Base-by-base conservation (phyloP, 495 filamentous ascomycete genomes). In the Bacidia gigantensis region DNA sequence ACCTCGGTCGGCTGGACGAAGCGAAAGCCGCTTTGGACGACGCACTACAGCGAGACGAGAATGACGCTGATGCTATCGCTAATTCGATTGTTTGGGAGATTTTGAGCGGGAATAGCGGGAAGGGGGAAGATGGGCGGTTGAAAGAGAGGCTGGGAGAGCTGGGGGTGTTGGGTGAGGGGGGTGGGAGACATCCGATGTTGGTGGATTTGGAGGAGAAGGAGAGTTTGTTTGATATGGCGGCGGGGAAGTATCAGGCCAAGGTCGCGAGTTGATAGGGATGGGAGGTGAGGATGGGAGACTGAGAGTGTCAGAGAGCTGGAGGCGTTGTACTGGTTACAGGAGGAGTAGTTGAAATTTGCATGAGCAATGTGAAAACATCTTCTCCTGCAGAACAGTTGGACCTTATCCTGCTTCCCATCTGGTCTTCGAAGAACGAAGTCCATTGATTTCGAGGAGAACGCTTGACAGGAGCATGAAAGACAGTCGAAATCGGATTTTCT, bases 1-100 rank as follows among this genome's bases (percentile, higher is more conserved):
- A 97, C 60, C 78, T 97, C 14, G 89, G 88, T 25, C 82, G 92
- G 14, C 67, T 87, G 22, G 86, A 87, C 29, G 92, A 98, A 69
- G 89, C 92, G 9, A 84, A 95, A 66, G 79, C 82, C 22, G 90
- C 89, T 11, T 68, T 98, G 56, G 72, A 87, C 49, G 76, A 88
- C 63, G 89, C 89, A 3, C 48, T 89, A 46, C 77, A 82, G 60
- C 83, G 84, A 66, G 79, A 89, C 20, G 20, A 5, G 5, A 70
- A 76, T 3, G 75, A 86, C 53, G 72, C 78, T 11, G 82, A 88
- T 25, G 76, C 83, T 42, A 78, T 95, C 58, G 86, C 86, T 51
- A 94, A 96, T 60, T 64, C 76, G 43, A 70, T 93, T 50, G 89
- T 96, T 17, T 66, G 95, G 62, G 82, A 79, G 41, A 74, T 84